Evolutionary conservation across 78 protist species (phyloP).

Genomic region (slime mould (Dictyostelium discoideum)): DNA sequence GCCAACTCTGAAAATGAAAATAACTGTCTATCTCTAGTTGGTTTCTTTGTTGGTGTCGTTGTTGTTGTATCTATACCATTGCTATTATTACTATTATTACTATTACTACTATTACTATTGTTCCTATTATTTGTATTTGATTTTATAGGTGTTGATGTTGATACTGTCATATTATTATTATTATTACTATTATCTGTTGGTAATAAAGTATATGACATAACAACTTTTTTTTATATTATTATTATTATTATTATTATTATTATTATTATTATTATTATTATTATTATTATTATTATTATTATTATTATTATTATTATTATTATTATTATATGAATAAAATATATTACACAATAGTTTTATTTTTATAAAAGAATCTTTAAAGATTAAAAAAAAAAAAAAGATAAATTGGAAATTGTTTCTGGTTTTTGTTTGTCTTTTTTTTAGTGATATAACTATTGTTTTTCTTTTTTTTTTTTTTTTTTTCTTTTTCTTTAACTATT

Average conservation of each 20-base stretch:
- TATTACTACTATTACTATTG: neutral
- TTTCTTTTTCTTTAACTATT: too few relatives aligned
- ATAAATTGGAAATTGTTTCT: neutral
- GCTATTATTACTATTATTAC: neutral
- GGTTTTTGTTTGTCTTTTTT: neutral
- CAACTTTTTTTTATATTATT: neutral
- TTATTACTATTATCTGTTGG: neutral
- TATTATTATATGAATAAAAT: neutral
- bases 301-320: neutral
- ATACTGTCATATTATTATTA: neutral
- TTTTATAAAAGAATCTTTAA: neutral
- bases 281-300: neutral
- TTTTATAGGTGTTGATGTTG: neutral
- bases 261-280: neutral
- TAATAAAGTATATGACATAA: conserved; percentile 7
- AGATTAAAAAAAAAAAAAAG: neutral
- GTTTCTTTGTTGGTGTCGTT: neutral
- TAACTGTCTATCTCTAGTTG: conserved; percentile 26
- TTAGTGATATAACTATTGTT: neutral
- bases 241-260: neutral
- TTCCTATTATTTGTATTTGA: neutral
- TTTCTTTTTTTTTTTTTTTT: neutral
- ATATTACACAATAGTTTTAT: neutral
- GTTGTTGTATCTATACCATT: neutral
- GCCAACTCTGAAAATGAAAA: conserved; percentile 73